Evolutionary conservation across 192 early-diverging fungal species (phyloP), one percentile per base, ranked within the genome.

Genomic region (Coemansia sp.): DNA sequence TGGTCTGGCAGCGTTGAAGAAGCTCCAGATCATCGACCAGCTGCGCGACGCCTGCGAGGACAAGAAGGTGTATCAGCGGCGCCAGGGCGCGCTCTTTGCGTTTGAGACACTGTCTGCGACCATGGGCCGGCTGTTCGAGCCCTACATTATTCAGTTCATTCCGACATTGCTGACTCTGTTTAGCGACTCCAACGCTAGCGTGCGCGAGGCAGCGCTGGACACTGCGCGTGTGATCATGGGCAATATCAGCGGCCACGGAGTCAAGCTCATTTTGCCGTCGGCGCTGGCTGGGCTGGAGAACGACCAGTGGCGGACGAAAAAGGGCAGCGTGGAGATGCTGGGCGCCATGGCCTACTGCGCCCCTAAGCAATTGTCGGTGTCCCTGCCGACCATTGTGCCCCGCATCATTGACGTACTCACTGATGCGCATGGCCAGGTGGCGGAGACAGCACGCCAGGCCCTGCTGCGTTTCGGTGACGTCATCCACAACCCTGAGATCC

Each of bases 401-500:
- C 86, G 91, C 66, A 87, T 99, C 60, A 91, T 94, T 63, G 92
- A 97, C 53, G 96, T 94, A 23, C 85, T 98, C 62, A 89, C 93
- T 0, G 98, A 99, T 72, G 91, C 98, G 3, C 98, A 99, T 66
- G 83, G 86, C 23, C 92, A 95, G 65, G 98, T 99, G 2, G 91
- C 94, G 61, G 88, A 90, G 23, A 86, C 97, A 19, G 95, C 95
- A 1, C 90, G 92, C 55, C 84, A 89, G 19, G 92, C 98, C 0
- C 84, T 99, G 66, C 86, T 88, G 62, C 84, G 85, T 37, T 98
- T 99, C 66, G 98, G 97, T 55, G 88, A 93, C 42, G 96, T 99
- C 32, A 99, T 99, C 75, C 94, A 92, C 66, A 99, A 98, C 67
- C 98, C 98, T 11, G 98, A 99, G 81, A 96, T 99, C 72, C 94